Base-by-base conservation (phyloP, 805 yeast genomes). In the Candida michaelii region DNA sequence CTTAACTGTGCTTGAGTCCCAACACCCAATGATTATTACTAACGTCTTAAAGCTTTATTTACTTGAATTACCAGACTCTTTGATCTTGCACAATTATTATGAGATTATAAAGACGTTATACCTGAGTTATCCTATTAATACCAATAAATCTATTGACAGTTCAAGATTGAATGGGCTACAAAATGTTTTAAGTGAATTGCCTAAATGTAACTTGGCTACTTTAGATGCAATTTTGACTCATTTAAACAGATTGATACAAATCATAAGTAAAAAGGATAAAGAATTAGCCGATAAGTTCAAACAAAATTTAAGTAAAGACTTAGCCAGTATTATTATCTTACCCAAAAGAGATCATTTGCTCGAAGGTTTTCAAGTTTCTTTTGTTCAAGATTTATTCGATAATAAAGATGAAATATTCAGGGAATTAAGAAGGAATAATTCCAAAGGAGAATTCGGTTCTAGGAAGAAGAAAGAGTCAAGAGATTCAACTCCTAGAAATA, bases 191-290 rank as follows among this genome's bases (percentile, higher is more conserved):
- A 71, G 77, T 3, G 85, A 85, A 44, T 69, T 88, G 41, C 81
- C 89, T 15, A 78, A 82, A 39, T 73, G 84, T 34, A 85, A 83
- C 53, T 68, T 87, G 32, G 91, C 95, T 1, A 85, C 95, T 0
- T 71, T 88, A 41, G 90, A 85, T 58, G 89, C 90, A 1, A 62
- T 88, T n/a, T 74, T 83, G 29, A 80, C 89, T 1, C 96, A 88
- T 60, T 76, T 88, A 58, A 73, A 75, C 40, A 71, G 95, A 36
- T 63, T 88, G 43, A 75, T 83, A 21, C 63, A 59, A 41, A 68
- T 57, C 55, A 71, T 58, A 62, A 77, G 74, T 56, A 70, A 58
- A 49, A 76, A 56, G 58, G 65, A 54, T 51, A 57, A 47, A 40
- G 66, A 50, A 10, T 50, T 63, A 46, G 62, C 70, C 5, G 36